Evolutionary conservation across 163 green algal species (phyloP), one percentile per base, ranked within the genome.

Genomic region (Coccomyxa subellipsoidea): DNA sequence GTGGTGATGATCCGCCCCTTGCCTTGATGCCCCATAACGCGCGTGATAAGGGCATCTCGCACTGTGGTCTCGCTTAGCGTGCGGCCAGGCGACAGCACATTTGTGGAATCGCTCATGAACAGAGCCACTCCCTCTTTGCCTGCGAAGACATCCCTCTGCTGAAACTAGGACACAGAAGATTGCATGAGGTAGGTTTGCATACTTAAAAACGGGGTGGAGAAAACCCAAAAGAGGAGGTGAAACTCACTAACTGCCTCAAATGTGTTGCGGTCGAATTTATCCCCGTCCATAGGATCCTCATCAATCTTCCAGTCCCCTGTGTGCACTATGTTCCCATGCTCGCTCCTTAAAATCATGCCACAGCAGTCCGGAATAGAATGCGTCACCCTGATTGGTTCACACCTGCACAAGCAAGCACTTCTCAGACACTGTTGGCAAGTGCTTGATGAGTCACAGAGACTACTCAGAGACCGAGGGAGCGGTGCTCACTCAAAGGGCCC

Each of bases 241-340:
- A n/a, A n/a, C 66, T 73, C 66, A 73, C 66, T 73, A 23, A 73
- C 66, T 73, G 66, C 38, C 82, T 98, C 91, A 84, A 99, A 98
- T 5, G 92, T 87, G 15, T 86, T 88, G 54, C 96, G 90, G 89
- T 99, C 95, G 84, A 99, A 98, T 21, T 83, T 35, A 78, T 97
- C 77, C 1, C 94, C 94, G 84, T 99, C 96, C 9, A 98, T 73
- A 0, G 96, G 96, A 39, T 93, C 90, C 88, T 99, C 96, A 80
- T 99, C 96, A 59, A 99, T 99, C 92, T 99, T 99, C 96, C 96
- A 99, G 90, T 99, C 96, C 23, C 96, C 96, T 31, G 94, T 98
- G 92, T 99, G 95, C 69, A 99, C 90, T 36, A 99, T 97, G 85
- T 90, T 97, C 70, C 95, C 95, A 54, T 95, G 86, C 10, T 95